Evolutionary conservation across 2,329 filamentous ascomycete species (phyloP).

Genomic region (Ampelomyces quisqualis): DNA sequence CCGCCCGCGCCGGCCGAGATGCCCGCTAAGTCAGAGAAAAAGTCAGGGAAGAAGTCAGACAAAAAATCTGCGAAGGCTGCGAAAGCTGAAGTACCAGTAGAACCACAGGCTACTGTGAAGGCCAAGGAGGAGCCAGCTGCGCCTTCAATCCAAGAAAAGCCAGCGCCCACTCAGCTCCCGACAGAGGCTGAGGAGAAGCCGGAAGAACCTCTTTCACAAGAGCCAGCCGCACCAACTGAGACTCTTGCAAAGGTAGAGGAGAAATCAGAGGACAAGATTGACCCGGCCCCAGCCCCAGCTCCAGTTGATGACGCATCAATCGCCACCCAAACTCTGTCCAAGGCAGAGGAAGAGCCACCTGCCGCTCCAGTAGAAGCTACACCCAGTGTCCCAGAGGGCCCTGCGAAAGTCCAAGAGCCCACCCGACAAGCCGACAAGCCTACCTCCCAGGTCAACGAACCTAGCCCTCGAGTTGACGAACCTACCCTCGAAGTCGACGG

Average conservation of each 20-base stretch:
- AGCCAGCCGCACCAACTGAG: neutral
- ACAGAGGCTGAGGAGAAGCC: slow-evolving; percentile 2
- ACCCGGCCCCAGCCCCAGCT: neutral
- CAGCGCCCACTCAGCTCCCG: neutral
- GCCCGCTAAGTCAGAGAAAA: neutral
- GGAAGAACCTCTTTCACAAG: slow-evolving; percentile 2
- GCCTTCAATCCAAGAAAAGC: neutral
- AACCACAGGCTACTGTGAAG: neutral
- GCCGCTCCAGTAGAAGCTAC: too few relatives aligned
- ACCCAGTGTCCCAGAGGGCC: too few relatives aligned
- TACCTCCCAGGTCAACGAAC: too few relatives aligned
- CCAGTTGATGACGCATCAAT: neutral
- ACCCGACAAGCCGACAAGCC: too few relatives aligned
- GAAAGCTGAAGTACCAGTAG: neutral
- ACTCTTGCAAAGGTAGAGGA: slow-evolving; percentile 2
- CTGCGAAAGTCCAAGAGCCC: too few relatives aligned
- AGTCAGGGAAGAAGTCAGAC: too few relatives aligned
- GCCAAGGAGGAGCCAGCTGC: neutral
- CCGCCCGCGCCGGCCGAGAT: neutral
- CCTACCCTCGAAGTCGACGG: too few relatives aligned
- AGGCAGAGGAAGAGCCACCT: too few relatives aligned
- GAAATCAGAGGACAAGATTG: neutral
- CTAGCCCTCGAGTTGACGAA: too few relatives aligned
- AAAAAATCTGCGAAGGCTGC: neutral
- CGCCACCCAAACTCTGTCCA: too few relatives aligned